Base-by-base conservation (phyloP, 108 stramenopile species). In the Halocafeteria seosinensis region DNA sequence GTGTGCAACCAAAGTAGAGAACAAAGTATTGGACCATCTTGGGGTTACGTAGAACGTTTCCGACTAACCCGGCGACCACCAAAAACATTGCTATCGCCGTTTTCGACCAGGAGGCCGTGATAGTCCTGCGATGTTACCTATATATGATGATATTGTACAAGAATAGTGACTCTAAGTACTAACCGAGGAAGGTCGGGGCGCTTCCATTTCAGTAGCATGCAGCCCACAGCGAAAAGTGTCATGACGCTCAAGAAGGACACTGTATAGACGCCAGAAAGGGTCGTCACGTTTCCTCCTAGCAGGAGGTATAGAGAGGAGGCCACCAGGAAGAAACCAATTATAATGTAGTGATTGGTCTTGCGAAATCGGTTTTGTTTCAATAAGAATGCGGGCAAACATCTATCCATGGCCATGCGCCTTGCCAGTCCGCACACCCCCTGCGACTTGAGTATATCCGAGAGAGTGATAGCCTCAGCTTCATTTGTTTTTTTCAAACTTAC, bases 351-450 rank as follows among this genome's bases (percentile, higher is more conserved):
- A 57, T 75, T 66, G 11, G 81, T 82, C 42, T 73, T 64, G 21
- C 81, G 69, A 71, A 64, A 84, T n/a, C 69, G 58, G 74, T 84
- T 84, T 42, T 68, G 61, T 23, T 37, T 53, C 6, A 84, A 71
- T 37, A 85, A 68, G 50, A 84, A 66, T 65, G 82, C 76, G 9
- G 85, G 85, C 9, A 85, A 64, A 42, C 74, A 76, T 23, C 78
- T 69, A 51, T 85, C 85, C 75, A 76, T 68, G 42, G 80, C 78
- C 83, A 85, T 82, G 33, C 83, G 65, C 53, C 70, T 37, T 34
- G 83, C 69, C 17, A 85, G 62, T 9, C 85, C 85, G 52, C 64
- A 74, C 13, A 85, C 79, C 50, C 85, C 85, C n/a, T n/a, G n/a
- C n/a, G n/a, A n/a, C n/a, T n/a, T n/a, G n/a, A n/a, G n/a, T n/a